Conservation (phyloP, 768 basidiomycete species). For the Chlorophyllum brunneum region DNA sequence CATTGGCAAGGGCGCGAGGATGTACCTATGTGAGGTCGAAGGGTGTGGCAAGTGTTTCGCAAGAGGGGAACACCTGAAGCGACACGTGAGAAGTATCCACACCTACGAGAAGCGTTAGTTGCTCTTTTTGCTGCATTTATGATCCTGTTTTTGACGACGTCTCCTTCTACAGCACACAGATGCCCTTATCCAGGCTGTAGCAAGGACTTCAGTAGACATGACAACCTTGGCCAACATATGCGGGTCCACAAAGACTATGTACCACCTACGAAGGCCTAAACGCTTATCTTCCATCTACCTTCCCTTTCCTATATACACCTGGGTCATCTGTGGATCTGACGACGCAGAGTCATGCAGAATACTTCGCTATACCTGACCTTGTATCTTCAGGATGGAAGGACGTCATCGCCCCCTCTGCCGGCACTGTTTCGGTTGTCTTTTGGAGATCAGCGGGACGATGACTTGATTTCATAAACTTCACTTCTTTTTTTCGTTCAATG, state of each 20-base stretch:
- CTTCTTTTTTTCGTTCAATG: background rate
- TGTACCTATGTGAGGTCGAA: conserved; percentile 73
- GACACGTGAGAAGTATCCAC: conserved; percentile 85
- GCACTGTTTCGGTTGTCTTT: background rate
- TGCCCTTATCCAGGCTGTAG: conserved; percentile 79
- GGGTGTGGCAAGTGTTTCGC: conserved; percentile 89
- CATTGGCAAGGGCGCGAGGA: conserved; percentile 34
- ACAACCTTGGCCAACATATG: conserved; percentile 88
- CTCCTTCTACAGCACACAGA: conserved; percentile 69
- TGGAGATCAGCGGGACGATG: background rate
- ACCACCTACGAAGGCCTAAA: conserved; percentile 21
- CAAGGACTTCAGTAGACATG: conserved; percentile 83
- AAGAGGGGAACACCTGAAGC: conserved; percentile 85
- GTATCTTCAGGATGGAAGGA: conserved; percentile 9
- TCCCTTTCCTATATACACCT: conserved; percentile 14
- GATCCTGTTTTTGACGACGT: conserved; percentile 12
- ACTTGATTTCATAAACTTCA: conserved; percentile 1
- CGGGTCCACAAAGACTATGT: conserved; percentile 65
- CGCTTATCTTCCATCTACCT: conserved; percentile 10
- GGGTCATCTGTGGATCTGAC: background rate
- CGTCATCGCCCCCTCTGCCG: conserved; percentile 1
- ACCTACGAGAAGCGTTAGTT: conserved; percentile 89
- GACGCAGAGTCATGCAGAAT: background rate
- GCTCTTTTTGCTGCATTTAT: conserved; percentile 7
- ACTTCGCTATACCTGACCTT: background rate